Evolutionary conservation across 371 early-diverging fungal species (phyloP).

Genomic region (Circinella umbellata): DNA sequence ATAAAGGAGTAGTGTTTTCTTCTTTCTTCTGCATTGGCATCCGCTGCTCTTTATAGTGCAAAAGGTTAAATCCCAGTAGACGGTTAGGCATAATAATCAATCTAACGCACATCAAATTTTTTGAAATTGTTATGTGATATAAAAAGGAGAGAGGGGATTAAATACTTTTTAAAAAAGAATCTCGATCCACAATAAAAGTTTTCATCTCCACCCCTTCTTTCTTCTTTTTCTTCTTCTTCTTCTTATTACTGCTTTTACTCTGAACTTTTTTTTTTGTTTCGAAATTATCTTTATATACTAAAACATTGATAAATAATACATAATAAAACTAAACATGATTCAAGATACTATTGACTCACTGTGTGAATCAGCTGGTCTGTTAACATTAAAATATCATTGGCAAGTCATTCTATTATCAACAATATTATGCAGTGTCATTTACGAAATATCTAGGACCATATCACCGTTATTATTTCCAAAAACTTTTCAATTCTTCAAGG

Average conservation of each 20-base stretch:
- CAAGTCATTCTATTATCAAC: slow-evolving; percentile 43
- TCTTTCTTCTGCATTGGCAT: slow-evolving; percentile 1
- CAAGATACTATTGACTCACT: slow-evolving; percentile 10
- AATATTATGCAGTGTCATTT: slow-evolving; percentile 55
- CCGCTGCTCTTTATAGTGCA: neutral
- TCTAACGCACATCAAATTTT: no score
- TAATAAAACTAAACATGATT: neutral
- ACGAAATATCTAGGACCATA: slow-evolving; percentile 58
- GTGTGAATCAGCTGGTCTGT: slow-evolving; percentile 36
- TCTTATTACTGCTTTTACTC: neutral
- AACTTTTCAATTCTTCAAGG: slow-evolving; percentile 64
- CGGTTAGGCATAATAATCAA: neutral
- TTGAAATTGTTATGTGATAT: no score
- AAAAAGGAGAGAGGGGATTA: no score
- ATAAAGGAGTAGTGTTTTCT: slow-evolving; percentile 2
- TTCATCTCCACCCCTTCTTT: neutral
- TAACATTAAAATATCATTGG: slow-evolving; percentile 48
- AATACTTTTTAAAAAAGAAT: neutral
- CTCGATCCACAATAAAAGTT: no score
- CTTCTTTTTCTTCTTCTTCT: neutral
- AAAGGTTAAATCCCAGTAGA: neutral
- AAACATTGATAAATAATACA: neutral
- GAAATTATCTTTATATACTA: neutral
- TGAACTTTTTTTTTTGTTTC: neutral
- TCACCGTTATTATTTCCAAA: slow-evolving; percentile 65